A percentile compares a stretch with the other conserved stretches of the same genome.
Conservation (phyloP, 805 yeast species). For the Pichia phayaonensis region DNA sequence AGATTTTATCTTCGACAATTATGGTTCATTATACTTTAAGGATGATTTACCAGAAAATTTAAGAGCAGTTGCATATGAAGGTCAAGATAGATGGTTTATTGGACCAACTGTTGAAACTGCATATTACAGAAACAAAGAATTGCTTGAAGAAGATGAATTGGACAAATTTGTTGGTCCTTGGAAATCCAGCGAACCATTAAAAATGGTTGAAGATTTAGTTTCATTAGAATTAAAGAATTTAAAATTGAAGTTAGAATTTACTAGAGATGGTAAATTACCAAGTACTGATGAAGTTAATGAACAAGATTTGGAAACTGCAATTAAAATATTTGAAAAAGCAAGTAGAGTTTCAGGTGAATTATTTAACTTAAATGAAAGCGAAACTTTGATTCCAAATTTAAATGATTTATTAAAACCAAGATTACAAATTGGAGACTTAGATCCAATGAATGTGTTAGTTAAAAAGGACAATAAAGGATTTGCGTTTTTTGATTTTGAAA, state of each 20-base stretch:
- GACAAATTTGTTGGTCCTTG: constrained; percentile 71
- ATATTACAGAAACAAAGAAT: constrained; percentile 61
- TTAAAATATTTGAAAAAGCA: constrained; percentile 56
- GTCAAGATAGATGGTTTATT: constrained; percentile 78
- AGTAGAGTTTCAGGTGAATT: constrained; percentile 48
- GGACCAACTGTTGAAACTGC: constrained; percentile 85
- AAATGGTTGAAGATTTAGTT: constrained; percentile 58
- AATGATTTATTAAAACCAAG: constrained; percentile 63
- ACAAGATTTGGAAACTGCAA: constrained; percentile 39
- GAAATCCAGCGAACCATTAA: constrained; percentile 48
- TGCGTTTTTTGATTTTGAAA: constrained; percentile 77
- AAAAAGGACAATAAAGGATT: constrained; percentile 32
- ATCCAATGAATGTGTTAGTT: constrained; percentile 77
- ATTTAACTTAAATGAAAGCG: constrained; percentile 43
- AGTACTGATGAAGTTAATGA: constrained; percentile 34
- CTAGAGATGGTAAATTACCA: constrained; percentile 44
- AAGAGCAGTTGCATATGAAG: constrained; percentile 41
- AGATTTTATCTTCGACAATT: constrained; percentile 54
- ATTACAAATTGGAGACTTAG: constrained; percentile 73
- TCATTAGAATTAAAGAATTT: constrained; percentile 57
- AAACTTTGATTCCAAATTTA: constrained; percentile 47
- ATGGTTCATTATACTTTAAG: constrained; percentile 77
- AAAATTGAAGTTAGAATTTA: constrained; percentile 43
- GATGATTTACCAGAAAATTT: constrained; percentile 46
- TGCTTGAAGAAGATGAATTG: constrained; percentile 42